Conservation (phyloP, 495 filamentous ascomycete genomes). For the Hypoxylon fragiforme region DNA sequence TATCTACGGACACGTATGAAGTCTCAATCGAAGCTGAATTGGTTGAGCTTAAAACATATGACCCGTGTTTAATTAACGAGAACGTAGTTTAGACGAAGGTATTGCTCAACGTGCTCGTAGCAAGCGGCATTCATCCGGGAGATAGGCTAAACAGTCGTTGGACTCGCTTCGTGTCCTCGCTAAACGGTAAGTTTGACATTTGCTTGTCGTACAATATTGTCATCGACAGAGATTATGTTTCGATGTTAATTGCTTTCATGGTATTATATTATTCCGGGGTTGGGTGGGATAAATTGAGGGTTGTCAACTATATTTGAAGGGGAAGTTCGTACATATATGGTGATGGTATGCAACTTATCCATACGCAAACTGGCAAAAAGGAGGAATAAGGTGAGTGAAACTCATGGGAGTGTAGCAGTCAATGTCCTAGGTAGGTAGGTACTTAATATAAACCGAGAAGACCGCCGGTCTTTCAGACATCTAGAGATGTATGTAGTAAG, state of each 20-base stretch:
- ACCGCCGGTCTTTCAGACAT: conserved; percentile 5
- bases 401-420: not conserved
- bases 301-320: too few relatives aligned
- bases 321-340: too few relatives aligned
- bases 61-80: not conserved
- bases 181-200: not conserved
- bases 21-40: not conserved
- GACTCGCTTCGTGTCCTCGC: not conserved
- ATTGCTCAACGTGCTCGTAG: conserved; percentile 1
- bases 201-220: too few relatives aligned
- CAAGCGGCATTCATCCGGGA: conserved; percentile 1
- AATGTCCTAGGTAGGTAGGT: not conserved
- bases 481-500: conserved; percentile 19
- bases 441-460: conserved; percentile 13
- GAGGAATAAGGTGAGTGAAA: too few relatives aligned
- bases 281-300: too few relatives aligned
- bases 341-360: too few relatives aligned
- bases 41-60: not conserved
- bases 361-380: not conserved
- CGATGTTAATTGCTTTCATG: too few relatives aligned
- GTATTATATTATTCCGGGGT: too few relatives aligned
- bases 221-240: too few relatives aligned
- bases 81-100: not conserved
- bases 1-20: too few relatives aligned
- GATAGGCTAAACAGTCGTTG: not conserved